Evolutionary conservation across 257 asterid genomes (phyloP), one percentile per base, ranked within the genome.

Genomic region (Lantana camara): DNA sequence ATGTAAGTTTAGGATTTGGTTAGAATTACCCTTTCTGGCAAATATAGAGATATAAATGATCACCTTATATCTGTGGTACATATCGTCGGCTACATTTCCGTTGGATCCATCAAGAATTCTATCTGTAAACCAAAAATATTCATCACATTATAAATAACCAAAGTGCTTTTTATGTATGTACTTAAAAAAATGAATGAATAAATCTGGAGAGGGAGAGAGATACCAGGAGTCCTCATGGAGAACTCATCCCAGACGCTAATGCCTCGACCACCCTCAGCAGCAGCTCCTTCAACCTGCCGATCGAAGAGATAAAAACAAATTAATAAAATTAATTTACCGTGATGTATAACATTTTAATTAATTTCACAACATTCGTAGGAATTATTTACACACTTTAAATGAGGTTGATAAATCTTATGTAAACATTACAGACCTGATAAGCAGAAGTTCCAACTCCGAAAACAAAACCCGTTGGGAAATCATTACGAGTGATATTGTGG

Each of bases 201-300:
- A 30, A 47, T 44, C 15, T 4, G 14, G 38, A 68, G 58, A n/a
- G 60, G 23, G 48, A 69, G 63, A 52, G 49, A 62, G 40, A 20
- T 29, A 62, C 76, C 71, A n/a, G 71, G 71, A 20, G 37, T 23
- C 3, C 21, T 20, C 40, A 46, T 35, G 46, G 77, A 51, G 70
- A 71, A 81, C 55, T 22, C 58, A 78, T 78, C 87, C 87, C 87
- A 7, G 81, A n/a, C n/a, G n/a, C n/a, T n/a, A n/a, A n/a, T n/a
- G n/a, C n/a, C n/a, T n/a, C n/a, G n/a, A n/a, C n/a, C 69, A 21
- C 69, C 69, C 50, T 17, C 7, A 4, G 49, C 20, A 34, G 45
- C 46, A 49, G 23, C 50, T 48, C 69, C 69, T 50, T 63, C 69
- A 48, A 17, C 23, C 69, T 63, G n/a, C n/a, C n/a, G n/a, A n/a